phyloP scores from a whole-genome alignment of 1,284 basidiomycete genomes.

The Trichosporon sp. region DNA sequence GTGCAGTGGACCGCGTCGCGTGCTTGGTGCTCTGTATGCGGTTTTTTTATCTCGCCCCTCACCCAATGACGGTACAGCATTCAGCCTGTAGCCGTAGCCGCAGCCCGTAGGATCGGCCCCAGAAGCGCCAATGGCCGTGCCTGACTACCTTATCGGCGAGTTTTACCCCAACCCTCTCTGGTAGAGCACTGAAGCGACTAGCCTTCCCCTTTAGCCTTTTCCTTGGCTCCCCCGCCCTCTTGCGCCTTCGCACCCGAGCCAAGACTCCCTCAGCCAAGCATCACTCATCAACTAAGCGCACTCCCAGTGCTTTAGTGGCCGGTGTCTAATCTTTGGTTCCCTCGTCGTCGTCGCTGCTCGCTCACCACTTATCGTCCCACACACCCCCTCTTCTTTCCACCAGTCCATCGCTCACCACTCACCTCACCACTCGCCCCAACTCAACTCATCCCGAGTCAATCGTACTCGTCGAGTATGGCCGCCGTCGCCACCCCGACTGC shows the following conservation, averaged over 20 bases:
- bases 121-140: not conserved
- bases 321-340: not conserved
- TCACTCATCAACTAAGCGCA: no score
- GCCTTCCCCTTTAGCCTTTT: not conserved
- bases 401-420: not conserved
- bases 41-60: not conserved
- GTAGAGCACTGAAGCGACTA: not conserved
- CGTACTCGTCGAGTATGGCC: not conserved
- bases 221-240: no score
- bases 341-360: not conserved
- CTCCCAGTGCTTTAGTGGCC: no score
- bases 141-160: not conserved
- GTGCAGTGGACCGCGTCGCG: no score
- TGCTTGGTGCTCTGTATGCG: no score
- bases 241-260: no score
- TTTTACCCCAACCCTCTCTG: not conserved
- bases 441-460: no score
- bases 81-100: no score
- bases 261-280: not conserved
- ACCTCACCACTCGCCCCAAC: not conserved
- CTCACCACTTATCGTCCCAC: not conserved
- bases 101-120: no score
- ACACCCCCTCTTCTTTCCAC: not conserved
- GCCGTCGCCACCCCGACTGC: conserved; percentile 1
- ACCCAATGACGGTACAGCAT: not conserved